phyloP scores from a whole-genome alignment of 1,284 basidiomycete genomes.

The Coniferiporia weirii region DNA sequence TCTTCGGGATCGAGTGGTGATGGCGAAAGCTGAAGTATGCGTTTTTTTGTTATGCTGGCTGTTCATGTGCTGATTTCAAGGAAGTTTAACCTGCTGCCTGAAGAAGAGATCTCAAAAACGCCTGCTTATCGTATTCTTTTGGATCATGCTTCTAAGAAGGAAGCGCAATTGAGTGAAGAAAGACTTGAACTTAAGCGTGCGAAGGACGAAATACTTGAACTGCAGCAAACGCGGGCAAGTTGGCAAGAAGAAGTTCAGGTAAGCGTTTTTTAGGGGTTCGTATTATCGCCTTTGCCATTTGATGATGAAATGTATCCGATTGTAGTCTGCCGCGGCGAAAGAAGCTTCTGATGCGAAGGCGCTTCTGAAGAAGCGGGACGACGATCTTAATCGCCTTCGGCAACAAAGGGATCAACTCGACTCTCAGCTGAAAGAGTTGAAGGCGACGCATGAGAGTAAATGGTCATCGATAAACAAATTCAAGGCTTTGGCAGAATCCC shows the following conservation, averaged over 20 bases:
- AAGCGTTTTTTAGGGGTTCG: conserved; percentile 14
- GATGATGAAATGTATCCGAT: neutral
- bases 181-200: conserved; percentile 26
- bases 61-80: conserved; percentile 10
- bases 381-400: conserved; percentile 72
- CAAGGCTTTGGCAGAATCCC: conserved; percentile 65
- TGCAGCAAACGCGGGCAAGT: conserved; percentile 37
- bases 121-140: conserved; percentile 45
- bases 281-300: neutral
- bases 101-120: conserved; percentile 41
- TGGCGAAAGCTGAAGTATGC: conserved; percentile 17
- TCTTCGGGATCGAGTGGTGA: conserved; percentile 13
- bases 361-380: conserved; percentile 61
- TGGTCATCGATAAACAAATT: conserved; percentile 65
- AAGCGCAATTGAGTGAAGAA: conserved; percentile 37
- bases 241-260: conserved; percentile 46
- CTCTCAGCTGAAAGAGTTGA: conserved; percentile 71
- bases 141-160: conserved; percentile 40
- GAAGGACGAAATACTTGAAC: conserved; percentile 1
- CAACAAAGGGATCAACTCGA: conserved; percentile 75
- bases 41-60: neutral
- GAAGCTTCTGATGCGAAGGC: conserved; percentile 50
- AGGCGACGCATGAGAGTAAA: conserved; percentile 62
- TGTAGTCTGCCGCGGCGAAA: conserved; percentile 43
- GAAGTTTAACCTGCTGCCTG: conserved; percentile 42